Evolutionary conservation across 225 moss, liverwort and hornwort species (phyloP), one percentile per base, ranked within the genome.

Genomic region (Asterella californica): DNA sequence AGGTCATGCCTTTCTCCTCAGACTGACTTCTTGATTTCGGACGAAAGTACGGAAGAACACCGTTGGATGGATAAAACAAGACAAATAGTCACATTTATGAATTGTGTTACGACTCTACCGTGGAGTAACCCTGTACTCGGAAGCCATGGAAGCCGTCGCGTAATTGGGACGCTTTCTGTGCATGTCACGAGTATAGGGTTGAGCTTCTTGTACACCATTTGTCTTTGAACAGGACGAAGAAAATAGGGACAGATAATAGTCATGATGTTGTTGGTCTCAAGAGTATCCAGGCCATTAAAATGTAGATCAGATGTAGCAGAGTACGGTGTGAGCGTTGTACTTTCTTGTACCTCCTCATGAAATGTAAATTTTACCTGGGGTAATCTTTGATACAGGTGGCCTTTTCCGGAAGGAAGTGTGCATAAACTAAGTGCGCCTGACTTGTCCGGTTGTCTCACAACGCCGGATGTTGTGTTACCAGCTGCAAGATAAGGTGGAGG

Each of bases 351-450:
- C 15, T 52, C 74, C 47, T 72, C 29, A 53, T 75, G 53, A 33
- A 55, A 75, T 75, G 75, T 75, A 75, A 75, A 75, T 48, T 53
- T 34, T 14, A 72, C 49, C 27, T 49, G 5, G 12, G 72, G n/a
- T 49, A 47, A 27, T n/a, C 14, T 27, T 49, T 29, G 25, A 45
- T 42, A n/a, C 19, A 38, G 34, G 25, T 21, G 19, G 37, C 37
- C 38, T 24, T 42, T 21, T 21, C n/a, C n/a, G n/a, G 21, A 45
- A 4, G 0, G 45, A 42, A 70, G 19, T 2, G 27, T 62, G 8
- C 42, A n/a, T n/a, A 7, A 42, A 42, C 42, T 42, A 42, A 42
- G 7, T 7, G 42, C 42, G 42, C 7, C 42, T 3, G 42, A 7
- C 42, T 42, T 42, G 42, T 42, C 7, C 7, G 4, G 7, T 42